Conservation (phyloP, 306 rosid species). For the Sicyos baderoa region DNA sequence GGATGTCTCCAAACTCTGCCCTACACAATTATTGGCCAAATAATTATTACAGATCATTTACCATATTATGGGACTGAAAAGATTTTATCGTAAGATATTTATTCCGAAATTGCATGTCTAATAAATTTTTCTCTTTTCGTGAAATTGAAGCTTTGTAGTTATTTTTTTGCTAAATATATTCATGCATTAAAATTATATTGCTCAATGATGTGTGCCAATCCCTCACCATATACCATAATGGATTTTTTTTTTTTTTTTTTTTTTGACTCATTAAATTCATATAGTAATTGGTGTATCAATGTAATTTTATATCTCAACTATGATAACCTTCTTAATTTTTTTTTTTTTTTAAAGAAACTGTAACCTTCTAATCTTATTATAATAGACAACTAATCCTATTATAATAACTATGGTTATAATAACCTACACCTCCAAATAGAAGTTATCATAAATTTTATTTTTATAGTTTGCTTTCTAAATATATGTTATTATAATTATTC, state of each 20-base stretch:
- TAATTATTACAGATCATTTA: not conserved
- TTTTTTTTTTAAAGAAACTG: too few relatives aligned
- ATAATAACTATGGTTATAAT: too few relatives aligned
- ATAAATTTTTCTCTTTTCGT: not conserved
- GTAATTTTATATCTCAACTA: too few relatives aligned
- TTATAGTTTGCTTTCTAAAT: too few relatives aligned
- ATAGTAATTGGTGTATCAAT: too few relatives aligned
- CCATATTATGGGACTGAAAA: conserved; percentile 10
- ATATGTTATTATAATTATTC: too few relatives aligned
- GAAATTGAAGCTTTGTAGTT: not conserved
- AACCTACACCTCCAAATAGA: too few relatives aligned
- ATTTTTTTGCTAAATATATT: not conserved
- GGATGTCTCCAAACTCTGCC: not conserved
- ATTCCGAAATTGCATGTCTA: not conserved
- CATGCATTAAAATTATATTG: not conserved
- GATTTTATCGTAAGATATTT: not conserved
- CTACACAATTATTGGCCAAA: not conserved
- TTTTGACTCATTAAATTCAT: not conserved
- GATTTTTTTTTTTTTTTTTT: not conserved
- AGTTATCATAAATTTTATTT: too few relatives aligned
- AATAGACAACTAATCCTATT: too few relatives aligned
- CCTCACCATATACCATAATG: not conserved
- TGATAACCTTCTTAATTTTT: too few relatives aligned
- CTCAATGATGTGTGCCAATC: not conserved
- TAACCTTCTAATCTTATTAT: too few relatives aligned